Base-by-base conservation (phyloP, 495 filamentous ascomycete genomes). In the Tirmania nivea region DNA sequence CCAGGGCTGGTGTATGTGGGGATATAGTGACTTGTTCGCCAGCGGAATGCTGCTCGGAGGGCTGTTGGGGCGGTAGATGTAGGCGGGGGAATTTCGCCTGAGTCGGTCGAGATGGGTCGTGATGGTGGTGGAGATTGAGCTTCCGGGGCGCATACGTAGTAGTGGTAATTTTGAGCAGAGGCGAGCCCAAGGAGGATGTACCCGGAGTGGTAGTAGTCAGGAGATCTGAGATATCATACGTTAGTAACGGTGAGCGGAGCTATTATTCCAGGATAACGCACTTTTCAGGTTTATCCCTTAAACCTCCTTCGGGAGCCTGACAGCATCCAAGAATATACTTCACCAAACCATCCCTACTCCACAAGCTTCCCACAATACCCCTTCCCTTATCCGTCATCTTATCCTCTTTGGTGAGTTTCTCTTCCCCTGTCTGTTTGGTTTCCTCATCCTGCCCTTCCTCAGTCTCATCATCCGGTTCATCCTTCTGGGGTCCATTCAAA, bases 261-360 rank as follows among this genome's bases (percentile, higher is more conserved):
- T 48, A 12, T 37, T 48, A 52, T 17, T 50, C 39, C 45, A 42
- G 50, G 19, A 54, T 55, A 49, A 77, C 81, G 69, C 73, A 90
- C 83, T 86, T 84, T 63, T 78, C 77, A 11, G 90, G 90, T 69
- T 97, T 97, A 69, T 97, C 90, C 60, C 89, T 77, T 63, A 97
- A 70, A 0, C 92, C 90, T 39, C 89, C 90, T 47, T 73, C 69
- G 57, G 75, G 70, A 21, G 76, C 74, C 67, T 97, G 90, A 61
- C 85, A 88, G 63, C 88, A 94, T 48, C 73, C 76, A 17, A 97
- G 72, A 52, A 97, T 87, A 64, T 95, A 97, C 54, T 89, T 72
- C 35, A 78, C 77, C 53, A 97, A 67, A 14, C 85, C 90, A 61
- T 90, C 84, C 35, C 83, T 76, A 63, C 78, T 87, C 73, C 85